Percentiles rank a stretch among this genome's conserved stretches.
Conservation (phyloP, 2,329 filamentous ascomycete genomes). For the Pseudogymnoascus sp. region DNA sequence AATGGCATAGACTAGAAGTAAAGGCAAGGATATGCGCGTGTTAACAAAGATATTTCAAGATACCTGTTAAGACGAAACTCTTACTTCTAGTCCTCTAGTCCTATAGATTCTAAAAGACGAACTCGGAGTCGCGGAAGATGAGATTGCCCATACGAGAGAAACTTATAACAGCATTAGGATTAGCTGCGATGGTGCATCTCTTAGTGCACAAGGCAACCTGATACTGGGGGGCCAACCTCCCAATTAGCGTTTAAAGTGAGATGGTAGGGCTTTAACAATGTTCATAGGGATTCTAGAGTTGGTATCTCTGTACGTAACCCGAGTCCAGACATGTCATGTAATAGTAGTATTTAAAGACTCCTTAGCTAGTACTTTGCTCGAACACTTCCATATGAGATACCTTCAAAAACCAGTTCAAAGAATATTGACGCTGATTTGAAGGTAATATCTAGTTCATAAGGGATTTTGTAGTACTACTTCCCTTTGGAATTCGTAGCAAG, state of each 20-base stretch:
- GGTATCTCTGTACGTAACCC: not conserved
- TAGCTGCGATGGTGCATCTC: not conserved
- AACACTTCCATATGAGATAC: not conserved
- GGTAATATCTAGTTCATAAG: not conserved
- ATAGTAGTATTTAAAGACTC: not conserved
- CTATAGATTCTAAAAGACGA: conserved; percentile 36
- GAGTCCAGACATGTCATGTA: too few relatives aligned
- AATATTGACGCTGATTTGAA: not conserved
- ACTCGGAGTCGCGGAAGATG: not conserved
- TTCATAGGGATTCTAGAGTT: not conserved
- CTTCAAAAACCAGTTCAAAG: not conserved
- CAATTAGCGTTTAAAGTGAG: not conserved
- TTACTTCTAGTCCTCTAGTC: not conserved
- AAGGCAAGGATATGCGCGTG: not conserved
- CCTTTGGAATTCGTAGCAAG: not conserved
- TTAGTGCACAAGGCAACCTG: not conserved
- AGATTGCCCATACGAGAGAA: not conserved
- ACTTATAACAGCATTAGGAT: not conserved
- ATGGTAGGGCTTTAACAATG: not conserved
- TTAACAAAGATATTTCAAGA: not conserved
- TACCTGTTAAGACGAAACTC: not conserved
- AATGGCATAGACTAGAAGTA: too few relatives aligned
- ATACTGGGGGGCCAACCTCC: not conserved
- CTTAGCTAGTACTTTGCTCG: not conserved
- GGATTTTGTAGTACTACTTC: not conserved